Conservation (phyloP, 2,329 filamentous ascomycete genomes). For the Aspergillus texensis region DNA sequence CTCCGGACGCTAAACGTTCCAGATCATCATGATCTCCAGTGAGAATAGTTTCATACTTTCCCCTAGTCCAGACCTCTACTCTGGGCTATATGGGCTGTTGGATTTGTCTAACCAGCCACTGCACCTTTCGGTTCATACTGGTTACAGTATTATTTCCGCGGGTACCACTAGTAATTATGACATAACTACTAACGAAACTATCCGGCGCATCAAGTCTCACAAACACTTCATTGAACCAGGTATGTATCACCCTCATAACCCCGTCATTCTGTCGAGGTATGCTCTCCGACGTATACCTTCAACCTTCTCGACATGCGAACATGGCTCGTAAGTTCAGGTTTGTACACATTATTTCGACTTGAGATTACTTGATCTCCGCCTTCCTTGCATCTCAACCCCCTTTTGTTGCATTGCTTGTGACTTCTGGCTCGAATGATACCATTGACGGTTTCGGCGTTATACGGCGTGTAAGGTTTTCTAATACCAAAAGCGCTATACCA, state of each 20-base stretch:
- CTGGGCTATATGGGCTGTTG: not conserved
- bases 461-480: constrained; percentile 2
- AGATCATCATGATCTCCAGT: constrained; percentile 44
- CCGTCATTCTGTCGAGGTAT: constrained; percentile 6
- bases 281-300: constrained; percentile 9
- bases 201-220: not conserved
- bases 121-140: not conserved
- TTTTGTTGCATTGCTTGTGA: not conserved
- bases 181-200: not conserved
- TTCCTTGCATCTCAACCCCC: constrained; percentile 1
- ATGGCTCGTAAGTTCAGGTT: constrained; percentile 22
- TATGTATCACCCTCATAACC: constrained; percentile 20
- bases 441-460: constrained; percentile 11
- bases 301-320: not conserved
- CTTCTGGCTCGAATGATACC: constrained; percentile 20
- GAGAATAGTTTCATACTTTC: not conserved
- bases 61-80: not conserved
- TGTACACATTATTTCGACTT: constrained; percentile 17
- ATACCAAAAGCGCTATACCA: constrained; percentile 8
- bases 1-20: constrained; percentile 55
- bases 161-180: constrained; percentile 4
- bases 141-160: not conserved
- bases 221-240: constrained; percentile 11
- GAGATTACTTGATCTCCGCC: not conserved
- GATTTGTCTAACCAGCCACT: not conserved